These are phyloP conservation scores for Raffaelea deltoideospora DNA, from an alignment of 2,329 filamentous ascomycete genomes.

Conservation along the genomic window DNA sequence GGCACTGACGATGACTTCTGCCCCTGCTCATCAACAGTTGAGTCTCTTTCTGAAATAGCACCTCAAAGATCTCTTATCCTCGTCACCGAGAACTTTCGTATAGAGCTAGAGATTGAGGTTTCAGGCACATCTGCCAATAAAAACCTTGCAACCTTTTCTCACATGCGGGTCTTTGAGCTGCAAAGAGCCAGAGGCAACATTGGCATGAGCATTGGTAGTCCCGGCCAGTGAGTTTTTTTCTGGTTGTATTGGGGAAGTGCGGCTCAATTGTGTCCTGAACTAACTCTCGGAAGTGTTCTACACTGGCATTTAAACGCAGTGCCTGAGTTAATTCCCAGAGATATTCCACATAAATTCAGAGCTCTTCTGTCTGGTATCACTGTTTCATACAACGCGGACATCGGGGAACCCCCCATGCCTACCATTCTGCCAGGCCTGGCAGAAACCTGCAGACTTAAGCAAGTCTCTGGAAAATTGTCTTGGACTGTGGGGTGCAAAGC, in stretches of 20 bases:
- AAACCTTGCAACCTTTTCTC: not conserved
- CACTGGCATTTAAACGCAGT: conserved; percentile 23
- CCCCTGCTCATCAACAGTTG: conserved; percentile 3
- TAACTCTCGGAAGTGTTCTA: conserved; percentile 3
- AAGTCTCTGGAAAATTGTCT: conserved; percentile 16
- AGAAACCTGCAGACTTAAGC: conserved; percentile 11
- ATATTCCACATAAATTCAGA: conserved; percentile 10
- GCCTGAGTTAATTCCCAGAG: conserved; percentile 9
- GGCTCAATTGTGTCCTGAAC: not conserved
- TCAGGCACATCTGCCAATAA: not conserved
- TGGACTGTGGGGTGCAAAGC: conserved; percentile 18
- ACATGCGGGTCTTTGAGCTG: conserved; percentile 5
- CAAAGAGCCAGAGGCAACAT: conserved; percentile 1
- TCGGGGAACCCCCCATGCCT: conserved; percentile 15
- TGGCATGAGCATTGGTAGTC: conserved; percentile 16
- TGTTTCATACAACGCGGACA: conserved; percentile 8
- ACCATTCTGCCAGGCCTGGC: conserved; percentile 6
- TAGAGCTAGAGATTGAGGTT: conserved; percentile 10
- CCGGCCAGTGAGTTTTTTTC: conserved; percentile 16
- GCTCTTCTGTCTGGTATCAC: conserved; percentile 12
- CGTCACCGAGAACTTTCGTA: conserved; percentile 7
- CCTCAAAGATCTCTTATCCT: conserved; percentile 6
- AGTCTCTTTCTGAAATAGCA: conserved; percentile 4
- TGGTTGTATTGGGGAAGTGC: not conserved
- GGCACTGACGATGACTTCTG: conserved; percentile 1